Base-by-base conservation (phyloP, 2,329 filamentous ascomycete species). In the Fusarium euwallaceae region DNA sequence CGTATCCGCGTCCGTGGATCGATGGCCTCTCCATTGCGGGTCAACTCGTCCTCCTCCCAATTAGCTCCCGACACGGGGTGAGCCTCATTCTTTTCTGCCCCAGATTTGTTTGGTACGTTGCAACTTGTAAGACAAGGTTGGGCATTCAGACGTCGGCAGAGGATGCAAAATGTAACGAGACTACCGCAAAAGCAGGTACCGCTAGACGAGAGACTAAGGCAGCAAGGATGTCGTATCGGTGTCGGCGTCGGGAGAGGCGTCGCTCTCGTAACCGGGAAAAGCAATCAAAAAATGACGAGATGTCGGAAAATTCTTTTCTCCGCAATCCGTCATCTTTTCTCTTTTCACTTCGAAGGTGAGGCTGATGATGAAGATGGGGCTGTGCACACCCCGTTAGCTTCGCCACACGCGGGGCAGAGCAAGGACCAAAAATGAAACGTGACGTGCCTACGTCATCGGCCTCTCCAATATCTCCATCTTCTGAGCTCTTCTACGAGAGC, bases 341-440 rank as follows among this genome's bases (percentile, higher is more conserved):
- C 22, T 27, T 27, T 48, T 20, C 22, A 11, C 32, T 6, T 22
- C 6, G 43, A 48, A 27, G 43, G 24, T 53, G 48, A 37, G 55
- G 55, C 32, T 58, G 55, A 53, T 34, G 41, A 53, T 17, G 32
- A 12, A 12, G 32, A 27, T 60, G 71, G 74, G 71, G 71, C 71
- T 74, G 71, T 74, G 68, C 56, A 60, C 53, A 3, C 59, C 32
- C 32, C 27, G 11, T 20, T 11, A 41, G 56, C 61, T 74, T 72
- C 68, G 68, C 71, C 71, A 74, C 71, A 72, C 39, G 61, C 71
- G 68, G 71, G 68, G 71, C 56, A 39, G 20, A 36, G n/a, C 17
- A 14, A 9, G 12, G 11, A 45, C 37, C 5, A 43, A 51, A 51
- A 51, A 51, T 12, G 24, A 34, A 29, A 14, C 32, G 55, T 39